phyloP scores from a whole-genome alignment of 1,139 yeast species.

The Wickerhamiella pararugosa region DNA sequence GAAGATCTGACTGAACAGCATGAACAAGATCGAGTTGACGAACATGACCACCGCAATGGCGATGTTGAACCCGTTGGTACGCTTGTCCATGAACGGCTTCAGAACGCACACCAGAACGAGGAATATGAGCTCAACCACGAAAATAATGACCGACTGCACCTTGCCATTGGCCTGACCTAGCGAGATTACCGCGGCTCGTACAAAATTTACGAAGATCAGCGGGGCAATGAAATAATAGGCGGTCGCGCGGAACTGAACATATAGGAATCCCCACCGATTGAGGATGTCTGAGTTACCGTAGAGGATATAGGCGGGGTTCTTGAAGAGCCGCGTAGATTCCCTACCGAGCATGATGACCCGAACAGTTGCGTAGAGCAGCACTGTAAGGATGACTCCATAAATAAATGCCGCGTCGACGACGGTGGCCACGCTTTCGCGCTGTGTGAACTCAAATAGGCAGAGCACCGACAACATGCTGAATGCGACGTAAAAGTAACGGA shows the following conservation, averaged over 20 bases:
- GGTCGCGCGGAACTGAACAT: conserved; percentile 82
- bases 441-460: conserved; percentile 80
- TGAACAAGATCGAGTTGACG: conserved; percentile 68
- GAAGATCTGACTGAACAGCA: conserved; percentile 79
- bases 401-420: conserved; percentile 56
- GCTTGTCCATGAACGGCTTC: conserved; percentile 87
- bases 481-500: conserved; percentile 64
- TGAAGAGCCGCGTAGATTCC: conserved; percentile 53
- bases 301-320: conserved; percentile 83
- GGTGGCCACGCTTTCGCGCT: conserved; percentile 70
- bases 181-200: conserved; percentile 75
- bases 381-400: conserved; percentile 38
- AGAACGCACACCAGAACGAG: conserved; percentile 47
- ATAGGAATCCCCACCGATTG: conserved; percentile 83
- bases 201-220: conserved; percentile 45
- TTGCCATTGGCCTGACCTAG: conserved; percentile 69
- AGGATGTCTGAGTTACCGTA: conserved; percentile 72
- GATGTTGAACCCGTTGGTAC: conserved; percentile 85
- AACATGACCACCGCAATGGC: conserved; percentile 66
- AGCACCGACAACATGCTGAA: conserved; percentile 75
- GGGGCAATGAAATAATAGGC: conserved; percentile 69
- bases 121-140: conserved; percentile 58
- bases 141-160: conserved; percentile 63
- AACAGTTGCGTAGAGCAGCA: conserved; percentile 58
- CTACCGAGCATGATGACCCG: conserved; percentile 61